phyloP scores from a whole-genome alignment of 2,329 filamentous ascomycete species.

The Arthrobotrys pseudoclavata region DNA sequence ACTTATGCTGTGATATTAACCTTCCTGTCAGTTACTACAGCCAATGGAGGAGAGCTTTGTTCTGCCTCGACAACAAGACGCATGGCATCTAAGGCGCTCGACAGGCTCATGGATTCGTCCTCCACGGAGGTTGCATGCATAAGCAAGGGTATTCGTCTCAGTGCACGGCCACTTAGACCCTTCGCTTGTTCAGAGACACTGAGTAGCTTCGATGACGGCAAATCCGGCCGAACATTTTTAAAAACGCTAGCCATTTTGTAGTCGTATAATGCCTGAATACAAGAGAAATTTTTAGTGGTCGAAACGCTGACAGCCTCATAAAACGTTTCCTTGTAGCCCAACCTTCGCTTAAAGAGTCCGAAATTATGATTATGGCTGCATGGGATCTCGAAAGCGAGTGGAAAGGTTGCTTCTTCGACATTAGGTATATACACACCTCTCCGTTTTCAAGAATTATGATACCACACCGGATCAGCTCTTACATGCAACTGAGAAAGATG shows the following conservation, averaged over 20 bases:
- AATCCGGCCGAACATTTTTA: constrained; percentile 59
- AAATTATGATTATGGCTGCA: constrained; percentile 44
- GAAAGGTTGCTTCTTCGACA: not conserved
- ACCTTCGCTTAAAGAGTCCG: constrained; percentile 55
- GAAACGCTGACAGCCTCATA: constrained; percentile 58
- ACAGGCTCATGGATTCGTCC: constrained; percentile 47
- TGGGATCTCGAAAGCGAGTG: constrained; percentile 33
- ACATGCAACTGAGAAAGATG: constrained; percentile 61
- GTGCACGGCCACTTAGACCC: constrained; percentile 61
- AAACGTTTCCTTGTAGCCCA: constrained; percentile 57
- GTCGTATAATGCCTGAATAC: constrained; percentile 39
- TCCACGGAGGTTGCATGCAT: constrained; percentile 62
- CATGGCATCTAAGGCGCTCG: constrained; percentile 45
- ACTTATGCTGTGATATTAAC: constrained; percentile 5
- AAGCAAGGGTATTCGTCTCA: constrained; percentile 62
- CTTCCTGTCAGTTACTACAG: constrained; percentile 9
- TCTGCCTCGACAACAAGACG: constrained; percentile 45
- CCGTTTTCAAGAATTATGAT: constrained; percentile 60
- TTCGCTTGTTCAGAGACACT: constrained; percentile 59
- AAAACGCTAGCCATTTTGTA: constrained; percentile 55
- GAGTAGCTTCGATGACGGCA: constrained; percentile 62
- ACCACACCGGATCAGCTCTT: constrained; percentile 62
- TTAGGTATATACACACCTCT: constrained; percentile 53
- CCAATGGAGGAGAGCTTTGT: constrained; percentile 24
- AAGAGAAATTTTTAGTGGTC: constrained; percentile 8